Evolutionary conservation across 176 grass and related monocot genomes (phyloP).

Genomic region (Oryza rufipogon): DNA sequence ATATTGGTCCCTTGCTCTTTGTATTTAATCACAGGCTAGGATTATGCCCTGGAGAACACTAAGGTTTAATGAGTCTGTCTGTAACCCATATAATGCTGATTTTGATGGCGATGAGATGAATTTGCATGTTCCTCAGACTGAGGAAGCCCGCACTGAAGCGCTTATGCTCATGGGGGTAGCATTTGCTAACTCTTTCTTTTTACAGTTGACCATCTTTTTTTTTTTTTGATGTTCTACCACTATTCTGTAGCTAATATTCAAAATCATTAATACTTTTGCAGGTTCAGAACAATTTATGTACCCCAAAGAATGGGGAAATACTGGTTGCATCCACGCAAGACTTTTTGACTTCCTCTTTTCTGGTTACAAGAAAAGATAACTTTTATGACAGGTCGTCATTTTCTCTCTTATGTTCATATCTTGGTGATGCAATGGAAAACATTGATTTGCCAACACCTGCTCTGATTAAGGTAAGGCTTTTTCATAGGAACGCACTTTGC

Average conservation of each 20-base stretch:
- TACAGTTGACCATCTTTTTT: slow-evolving; percentile 37
- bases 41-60: slow-evolving; percentile 99
- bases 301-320: slow-evolving; percentile 97
- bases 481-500: slow-evolving; percentile 8
- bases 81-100: slow-evolving; percentile 99
- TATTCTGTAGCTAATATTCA: slow-evolving; percentile 31
- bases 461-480: slow-evolving; percentile 69
- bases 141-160: slow-evolving; percentile 98
- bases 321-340: slow-evolving; percentile 97
- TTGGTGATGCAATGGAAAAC: slow-evolving; percentile 89
- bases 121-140: slow-evolving; percentile 97
- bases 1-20: slow-evolving; percentile 27
- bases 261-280: slow-evolving; percentile 44
- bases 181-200: slow-evolving; percentile 38
- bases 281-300: slow-evolving; percentile 99
- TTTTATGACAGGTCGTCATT: slow-evolving; percentile 87
- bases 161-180: slow-evolving; percentile 99
- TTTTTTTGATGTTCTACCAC: slow-evolving; percentile 1
- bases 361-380: slow-evolving; percentile 92
- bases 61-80: slow-evolving; percentile 99
- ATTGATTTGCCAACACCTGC: slow-evolving; percentile 93
- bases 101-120: slow-evolving; percentile 99
- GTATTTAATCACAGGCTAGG: slow-evolving; percentile 69
- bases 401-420: slow-evolving; percentile 91
- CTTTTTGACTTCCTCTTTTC: slow-evolving; percentile 95